Conservation (phyloP, 1,284 basidiomycete species). For the Athelia psychrophila region DNA sequence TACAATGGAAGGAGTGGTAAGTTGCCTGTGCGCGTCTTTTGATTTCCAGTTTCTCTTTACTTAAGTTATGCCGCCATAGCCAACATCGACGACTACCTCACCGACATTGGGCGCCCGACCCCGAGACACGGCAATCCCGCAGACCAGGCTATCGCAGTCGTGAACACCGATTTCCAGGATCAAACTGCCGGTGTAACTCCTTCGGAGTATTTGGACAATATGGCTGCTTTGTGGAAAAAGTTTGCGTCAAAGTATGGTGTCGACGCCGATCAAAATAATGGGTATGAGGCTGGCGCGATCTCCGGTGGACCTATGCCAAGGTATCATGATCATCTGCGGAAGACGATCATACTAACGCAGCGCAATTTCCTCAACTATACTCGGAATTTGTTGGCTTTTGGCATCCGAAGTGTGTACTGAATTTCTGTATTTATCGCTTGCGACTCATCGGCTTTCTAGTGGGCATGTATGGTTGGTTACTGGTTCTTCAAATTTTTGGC, state of each 20-base stretch:
- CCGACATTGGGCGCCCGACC: constrained; percentile 20
- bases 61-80: constrained; percentile 33
- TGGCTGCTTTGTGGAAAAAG: background rate
- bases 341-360: constrained; percentile 15
- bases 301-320: background rate
- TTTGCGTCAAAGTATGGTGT: background rate
- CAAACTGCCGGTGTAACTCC: background rate
- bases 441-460: constrained; percentile 11
- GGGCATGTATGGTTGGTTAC: constrained; percentile 51
- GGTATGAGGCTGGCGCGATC: background rate
- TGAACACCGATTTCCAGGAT: constrained; percentile 27
- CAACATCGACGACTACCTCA: constrained; percentile 23
- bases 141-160: constrained; percentile 45
- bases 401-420: constrained; percentile 42
- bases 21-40: constrained; percentile 32
- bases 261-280: background rate
- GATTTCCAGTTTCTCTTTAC: constrained; percentile 26
- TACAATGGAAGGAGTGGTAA: constrained; percentile 39
- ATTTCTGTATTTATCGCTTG: background rate
- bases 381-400: constrained; percentile 58
- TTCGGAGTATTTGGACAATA: background rate
- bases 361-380: constrained; percentile 16
- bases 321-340: background rate
- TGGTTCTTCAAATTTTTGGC: constrained; percentile 1
- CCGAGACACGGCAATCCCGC: constrained; percentile 44